A percentile compares a stretch with the other conserved stretches of the same genome.
These are phyloP conservation scores for Hysterangium stoloniferum DNA, from an alignment of 768 basidiomycete species.

Conservation along the genomic window DNA sequence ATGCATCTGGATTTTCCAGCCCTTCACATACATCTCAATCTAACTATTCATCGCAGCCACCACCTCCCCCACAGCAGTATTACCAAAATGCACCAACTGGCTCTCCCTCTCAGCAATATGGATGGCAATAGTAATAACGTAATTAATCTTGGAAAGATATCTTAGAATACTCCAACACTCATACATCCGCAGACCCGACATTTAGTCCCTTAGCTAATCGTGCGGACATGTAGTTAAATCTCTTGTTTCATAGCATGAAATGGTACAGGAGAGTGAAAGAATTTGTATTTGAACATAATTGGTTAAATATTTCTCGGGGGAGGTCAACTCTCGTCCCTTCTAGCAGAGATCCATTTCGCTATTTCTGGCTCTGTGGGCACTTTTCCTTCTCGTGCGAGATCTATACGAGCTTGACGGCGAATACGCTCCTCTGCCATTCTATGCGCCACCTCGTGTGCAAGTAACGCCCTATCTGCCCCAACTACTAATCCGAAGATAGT, in stretches of 20 bases:
- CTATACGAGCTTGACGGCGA: constrained; percentile 65
- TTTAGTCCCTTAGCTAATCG: too few relatives aligned
- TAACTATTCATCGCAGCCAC: neutral
- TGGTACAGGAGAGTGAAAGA: too few relatives aligned
- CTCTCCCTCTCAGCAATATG: neutral
- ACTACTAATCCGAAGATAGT: constrained; percentile 63
- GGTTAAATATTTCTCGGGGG: neutral
- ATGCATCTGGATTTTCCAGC: neutral
- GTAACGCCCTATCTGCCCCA: constrained; percentile 67
- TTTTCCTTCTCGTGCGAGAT: constrained; percentile 65
- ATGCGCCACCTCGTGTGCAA: constrained; percentile 58
- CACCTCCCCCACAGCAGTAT: neutral
- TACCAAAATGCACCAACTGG: neutral
- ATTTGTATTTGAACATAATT: neutral
- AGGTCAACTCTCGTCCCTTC: neutral
- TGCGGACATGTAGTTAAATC: too few relatives aligned
- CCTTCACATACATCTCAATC: neutral
- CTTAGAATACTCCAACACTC: too few relatives aligned
- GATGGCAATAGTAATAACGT: neutral
- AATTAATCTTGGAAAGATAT: too few relatives aligned
- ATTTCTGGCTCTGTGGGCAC: constrained; percentile 82
- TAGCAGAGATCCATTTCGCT: constrained; percentile 56
- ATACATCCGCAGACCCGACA: too few relatives aligned
- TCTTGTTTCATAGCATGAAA: too few relatives aligned
- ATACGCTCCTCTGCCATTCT: constrained; percentile 61